Conservation (phyloP, 257 asterid species). For the Leonotis leonurus region DNA sequence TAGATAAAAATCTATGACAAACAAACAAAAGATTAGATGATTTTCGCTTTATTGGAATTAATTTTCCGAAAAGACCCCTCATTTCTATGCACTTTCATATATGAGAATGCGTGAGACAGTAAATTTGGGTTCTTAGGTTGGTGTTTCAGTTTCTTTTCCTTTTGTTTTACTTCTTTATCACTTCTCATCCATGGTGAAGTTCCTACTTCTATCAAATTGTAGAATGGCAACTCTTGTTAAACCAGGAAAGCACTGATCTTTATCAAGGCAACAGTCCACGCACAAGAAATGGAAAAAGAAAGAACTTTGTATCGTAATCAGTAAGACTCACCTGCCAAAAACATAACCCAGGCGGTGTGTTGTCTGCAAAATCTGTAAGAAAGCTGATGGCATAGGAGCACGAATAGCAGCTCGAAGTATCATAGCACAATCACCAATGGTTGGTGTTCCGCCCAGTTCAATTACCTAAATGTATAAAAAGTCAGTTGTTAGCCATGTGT, state of each 20-base stretch:
- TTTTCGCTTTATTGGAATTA: too few species aligned
- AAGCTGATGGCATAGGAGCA: slow-evolving; percentile 91
- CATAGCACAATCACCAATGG: slow-evolving; percentile 92
- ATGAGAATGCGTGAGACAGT: too few species aligned
- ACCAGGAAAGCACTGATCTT: background rate
- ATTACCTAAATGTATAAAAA: slow-evolving; percentile 55
- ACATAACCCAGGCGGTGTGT: slow-evolving; percentile 76
- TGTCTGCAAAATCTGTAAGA: slow-evolving; percentile 85
- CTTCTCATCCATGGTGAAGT: background rate
- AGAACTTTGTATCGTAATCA: background rate
- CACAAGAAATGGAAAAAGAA: background rate
- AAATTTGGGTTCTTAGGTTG: too few species aligned
- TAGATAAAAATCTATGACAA: too few species aligned
- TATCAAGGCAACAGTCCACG: background rate
- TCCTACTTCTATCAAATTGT: background rate
- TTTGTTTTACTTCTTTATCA: background rate
- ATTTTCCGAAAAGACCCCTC: background rate
- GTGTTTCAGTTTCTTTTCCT: background rate
- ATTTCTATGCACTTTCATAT: background rate
- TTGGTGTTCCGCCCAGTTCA: slow-evolving; percentile 89
- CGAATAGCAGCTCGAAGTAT: slow-evolving; percentile 92
- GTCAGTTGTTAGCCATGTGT: background rate
- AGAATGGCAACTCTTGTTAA: background rate
- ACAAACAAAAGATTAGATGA: too few species aligned
- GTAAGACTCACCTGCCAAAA: slow-evolving; percentile 62